Percentiles rank a stretch among this genome's conserved stretches.
Evolutionary conservation across 2,329 filamentous ascomycete genomes (phyloP).

Genomic region (Trichoderma guizhouense): DNA sequence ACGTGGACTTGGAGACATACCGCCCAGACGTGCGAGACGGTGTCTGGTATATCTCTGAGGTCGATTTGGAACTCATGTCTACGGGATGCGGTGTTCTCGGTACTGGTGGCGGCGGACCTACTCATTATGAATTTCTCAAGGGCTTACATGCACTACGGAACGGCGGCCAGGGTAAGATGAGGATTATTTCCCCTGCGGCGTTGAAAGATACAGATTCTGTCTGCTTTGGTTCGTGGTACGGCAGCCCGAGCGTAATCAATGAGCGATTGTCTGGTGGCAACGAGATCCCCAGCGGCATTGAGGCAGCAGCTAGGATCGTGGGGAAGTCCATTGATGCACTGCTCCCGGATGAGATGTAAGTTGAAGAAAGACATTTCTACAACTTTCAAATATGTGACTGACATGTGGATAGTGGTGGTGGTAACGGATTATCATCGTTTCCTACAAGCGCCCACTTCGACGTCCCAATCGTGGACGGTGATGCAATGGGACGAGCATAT

Average conservation of each 20-base stretch:
- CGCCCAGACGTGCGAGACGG: constrained; percentile 31
- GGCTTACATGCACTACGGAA: constrained; percentile 37
- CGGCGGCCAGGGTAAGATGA: constrained; percentile 34
- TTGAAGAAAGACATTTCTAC: background rate
- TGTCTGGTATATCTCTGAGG: constrained; percentile 36
- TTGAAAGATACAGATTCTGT: constrained; percentile 38
- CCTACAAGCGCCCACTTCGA: constrained; percentile 34
- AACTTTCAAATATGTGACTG: constrained; percentile 9
- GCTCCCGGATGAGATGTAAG: constrained; percentile 39
- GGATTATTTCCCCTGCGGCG: constrained; percentile 38
- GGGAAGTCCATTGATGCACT: constrained; percentile 34
- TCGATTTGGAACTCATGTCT: constrained; percentile 36
- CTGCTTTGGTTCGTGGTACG: constrained; percentile 45
- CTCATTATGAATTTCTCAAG: constrained; percentile 44
- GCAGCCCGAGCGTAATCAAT: constrained; percentile 40
- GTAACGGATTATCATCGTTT: constrained; percentile 38
- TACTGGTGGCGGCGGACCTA: constrained; percentile 37
- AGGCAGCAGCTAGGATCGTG: constrained; percentile 33
- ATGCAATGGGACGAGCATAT: constrained; percentile 39
- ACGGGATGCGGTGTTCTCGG: constrained; percentile 37
- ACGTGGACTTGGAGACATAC: constrained; percentile 31
- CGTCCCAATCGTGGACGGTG: constrained; percentile 37
- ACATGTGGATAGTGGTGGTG: constrained; percentile 32
- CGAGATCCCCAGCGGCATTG: constrained; percentile 37
- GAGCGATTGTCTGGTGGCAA: constrained; percentile 36